These are phyloP conservation scores for Pseudoturritis turrita DNA, from an alignment of 345 rosid species.

Conservation along the genomic window DNA sequence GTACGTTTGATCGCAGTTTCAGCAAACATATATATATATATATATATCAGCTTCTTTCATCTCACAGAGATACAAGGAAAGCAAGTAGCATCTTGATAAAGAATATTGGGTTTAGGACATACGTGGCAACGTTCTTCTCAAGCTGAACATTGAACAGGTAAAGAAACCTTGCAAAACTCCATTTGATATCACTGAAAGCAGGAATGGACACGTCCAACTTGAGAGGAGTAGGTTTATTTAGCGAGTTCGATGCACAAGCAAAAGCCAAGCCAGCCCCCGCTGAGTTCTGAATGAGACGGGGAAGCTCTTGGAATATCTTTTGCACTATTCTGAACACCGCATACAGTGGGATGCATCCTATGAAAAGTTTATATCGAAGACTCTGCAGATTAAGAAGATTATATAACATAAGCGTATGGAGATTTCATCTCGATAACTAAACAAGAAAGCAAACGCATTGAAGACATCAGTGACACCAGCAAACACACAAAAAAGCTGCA, in stretches of 20 bases:
- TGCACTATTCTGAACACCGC: constrained; percentile 35
- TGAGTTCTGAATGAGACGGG: constrained; percentile 33
- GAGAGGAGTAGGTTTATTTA: constrained; percentile 74
- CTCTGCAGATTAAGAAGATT: constrained; percentile 45
- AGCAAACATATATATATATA: too few species aligned
- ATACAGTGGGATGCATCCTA: constrained; percentile 47
- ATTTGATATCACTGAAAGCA: constrained; percentile 60
- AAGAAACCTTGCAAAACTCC: constrained; percentile 66
- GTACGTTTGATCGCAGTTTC: background rate
- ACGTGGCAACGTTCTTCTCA: constrained; percentile 92
- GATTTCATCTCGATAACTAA: background rate
- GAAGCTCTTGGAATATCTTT: constrained; percentile 41
- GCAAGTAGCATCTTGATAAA: background rate
- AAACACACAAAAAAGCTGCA: background rate
- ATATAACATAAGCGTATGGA: constrained; percentile 7
- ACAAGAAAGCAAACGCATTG: background rate
- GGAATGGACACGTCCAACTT: constrained; percentile 68
- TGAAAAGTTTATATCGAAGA: constrained; percentile 29
- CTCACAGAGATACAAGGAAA: background rate
- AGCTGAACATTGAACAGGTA: constrained; percentile 84
- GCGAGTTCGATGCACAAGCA: constrained; percentile 80
- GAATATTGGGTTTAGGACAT: constrained; percentile 34
- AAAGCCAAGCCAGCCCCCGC: constrained; percentile 42
- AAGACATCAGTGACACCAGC: background rate
- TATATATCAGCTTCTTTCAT: too few species aligned